Evolutionary conservation across 1,284 basidiomycete species (phyloP), one percentile per base, ranked within the genome.

Genomic region (Malassezia sp.): DNA sequence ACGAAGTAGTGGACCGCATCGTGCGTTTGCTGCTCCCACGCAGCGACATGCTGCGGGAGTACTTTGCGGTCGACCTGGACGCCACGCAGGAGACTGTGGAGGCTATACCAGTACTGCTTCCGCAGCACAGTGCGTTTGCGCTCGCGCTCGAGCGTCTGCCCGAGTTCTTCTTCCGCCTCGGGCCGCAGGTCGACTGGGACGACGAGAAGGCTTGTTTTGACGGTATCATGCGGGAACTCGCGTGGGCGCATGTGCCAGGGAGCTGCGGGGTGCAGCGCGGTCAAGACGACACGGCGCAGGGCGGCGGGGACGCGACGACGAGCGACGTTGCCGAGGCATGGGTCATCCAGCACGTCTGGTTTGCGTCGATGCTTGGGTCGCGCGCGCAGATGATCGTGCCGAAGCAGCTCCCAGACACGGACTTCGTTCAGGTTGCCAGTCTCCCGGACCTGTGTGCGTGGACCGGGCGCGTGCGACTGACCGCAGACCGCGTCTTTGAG

Each of bases 11-110:
- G 2, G 75, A 71, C 59, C 57, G 54, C 22, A 65, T 73, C 5
- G 45, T 56, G 15, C 29, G 50, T 0, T 43, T 71, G 3, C 53
- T 79, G 8, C 41, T 71, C 8, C 65, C 71, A 15, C 78, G 79
- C 12, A 77, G 82, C 4, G 83, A 83, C 10, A 95, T 97, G 90
- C 73, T 97, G 1, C 74, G 80, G 8, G 91, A 96, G 60, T 96
- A 97, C 72, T 97, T 96, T 64, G 83, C 81, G 0, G 70, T 97
- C 17, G 38, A 44, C 17, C 18, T 68, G 20, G 71, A 74, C 29
- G 76, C 77, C 3, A 73, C 75, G 0, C 72, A 77, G 0, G 86
- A 85, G 0, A 70, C 75, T 10, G 73, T 96, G 4, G 77, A 82
- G 52, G 80, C 77, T 41, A 65, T 99, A 5, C 93, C 93, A 0